These are phyloP conservation scores for Skeletonema marinoi DNA, from an alignment of 108 stramenopile species.

Conservation along the genomic window DNA sequence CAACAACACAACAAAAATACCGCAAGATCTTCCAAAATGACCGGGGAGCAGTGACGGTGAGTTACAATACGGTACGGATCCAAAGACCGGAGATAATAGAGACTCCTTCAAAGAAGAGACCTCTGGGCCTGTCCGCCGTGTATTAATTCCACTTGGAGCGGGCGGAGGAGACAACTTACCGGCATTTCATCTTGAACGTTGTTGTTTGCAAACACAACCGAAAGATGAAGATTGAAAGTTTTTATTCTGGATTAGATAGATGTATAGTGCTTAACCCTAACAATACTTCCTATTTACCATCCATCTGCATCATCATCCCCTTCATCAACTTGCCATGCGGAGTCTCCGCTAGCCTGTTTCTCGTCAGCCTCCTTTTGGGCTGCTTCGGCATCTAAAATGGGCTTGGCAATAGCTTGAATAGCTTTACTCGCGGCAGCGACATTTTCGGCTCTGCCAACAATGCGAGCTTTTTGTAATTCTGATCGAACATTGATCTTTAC, in stretches of 20 bases:
- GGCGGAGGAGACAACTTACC: too few relatives aligned
- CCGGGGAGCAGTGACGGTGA: too few relatives aligned
- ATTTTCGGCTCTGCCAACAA: constrained; percentile 42
- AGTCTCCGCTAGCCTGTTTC: constrained; percentile 35
- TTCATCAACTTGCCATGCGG: constrained; percentile 43
- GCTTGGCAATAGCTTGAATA: constrained; percentile 42
- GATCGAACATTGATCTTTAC: constrained; percentile 58
- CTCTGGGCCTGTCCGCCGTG: too few relatives aligned
- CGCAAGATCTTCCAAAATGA: too few relatives aligned
- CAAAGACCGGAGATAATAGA: too few relatives aligned
- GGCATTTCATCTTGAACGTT: too few relatives aligned
- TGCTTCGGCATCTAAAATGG: constrained; percentile 48
- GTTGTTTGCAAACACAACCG: too few relatives aligned
- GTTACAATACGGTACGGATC: too few relatives aligned
- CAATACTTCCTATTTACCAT: constrained; percentile 35
- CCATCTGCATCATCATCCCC: constrained; percentile 49
- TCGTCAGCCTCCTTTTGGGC: constrained; percentile 51
- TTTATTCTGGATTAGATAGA: not conserved
- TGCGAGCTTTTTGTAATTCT: constrained; percentile 36
- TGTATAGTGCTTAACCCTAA: not conserved
- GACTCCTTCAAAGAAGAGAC: too few relatives aligned
- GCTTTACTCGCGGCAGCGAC: constrained; percentile 46
- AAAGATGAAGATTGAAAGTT: not conserved
- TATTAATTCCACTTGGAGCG: too few relatives aligned
- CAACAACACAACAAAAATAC: too few relatives aligned